phyloP scores from a whole-genome alignment of 495 filamentous ascomycete genomes.

The Neurospora cerealis region DNA sequence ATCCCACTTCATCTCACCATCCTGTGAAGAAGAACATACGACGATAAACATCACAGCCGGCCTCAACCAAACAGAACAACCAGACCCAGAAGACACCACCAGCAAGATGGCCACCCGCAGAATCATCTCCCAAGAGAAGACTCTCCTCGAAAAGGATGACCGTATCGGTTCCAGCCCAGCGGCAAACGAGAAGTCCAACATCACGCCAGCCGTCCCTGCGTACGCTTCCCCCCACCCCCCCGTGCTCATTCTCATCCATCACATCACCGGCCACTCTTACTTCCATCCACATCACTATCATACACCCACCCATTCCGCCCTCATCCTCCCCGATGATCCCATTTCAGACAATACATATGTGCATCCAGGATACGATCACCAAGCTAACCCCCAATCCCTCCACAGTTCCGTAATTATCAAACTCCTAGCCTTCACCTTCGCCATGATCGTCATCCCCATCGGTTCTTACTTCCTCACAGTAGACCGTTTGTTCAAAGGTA shows the following conservation, averaged over 20 bases:
- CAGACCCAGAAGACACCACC: neutral
- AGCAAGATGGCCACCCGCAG: slow-evolving; percentile 49
- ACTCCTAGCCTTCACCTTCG: slow-evolving; percentile 77
- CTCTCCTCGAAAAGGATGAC: slow-evolving; percentile 44
- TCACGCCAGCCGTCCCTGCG: slow-evolving; percentile 63
- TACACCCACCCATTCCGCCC: neutral
- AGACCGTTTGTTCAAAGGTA: slow-evolving; percentile 69
- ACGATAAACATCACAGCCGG: neutral
- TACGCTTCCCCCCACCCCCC: slow-evolving; percentile 30
- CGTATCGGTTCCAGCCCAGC: slow-evolving; percentile 24
- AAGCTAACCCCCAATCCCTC: slow-evolving; percentile 7
- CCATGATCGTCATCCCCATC: slow-evolving; percentile 80
- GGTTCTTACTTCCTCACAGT: slow-evolving; percentile 78
- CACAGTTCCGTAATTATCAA: slow-evolving; percentile 77
- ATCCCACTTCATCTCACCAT: neutral
- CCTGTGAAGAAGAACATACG: neutral
- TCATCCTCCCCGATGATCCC: neutral
- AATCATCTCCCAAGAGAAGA: slow-evolving; percentile 44
- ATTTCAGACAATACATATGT: neutral
- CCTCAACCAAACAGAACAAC: neutral
- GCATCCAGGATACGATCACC: neutral
- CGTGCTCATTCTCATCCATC: neutral
- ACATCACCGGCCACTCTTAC: neutral
- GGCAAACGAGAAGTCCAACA: slow-evolving; percentile 35
- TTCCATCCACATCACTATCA: neutral